Evolutionary conservation across 2,329 filamentous ascomycete species (phyloP).

Genomic region (Arthrobotrys pseudoclavata): DNA sequence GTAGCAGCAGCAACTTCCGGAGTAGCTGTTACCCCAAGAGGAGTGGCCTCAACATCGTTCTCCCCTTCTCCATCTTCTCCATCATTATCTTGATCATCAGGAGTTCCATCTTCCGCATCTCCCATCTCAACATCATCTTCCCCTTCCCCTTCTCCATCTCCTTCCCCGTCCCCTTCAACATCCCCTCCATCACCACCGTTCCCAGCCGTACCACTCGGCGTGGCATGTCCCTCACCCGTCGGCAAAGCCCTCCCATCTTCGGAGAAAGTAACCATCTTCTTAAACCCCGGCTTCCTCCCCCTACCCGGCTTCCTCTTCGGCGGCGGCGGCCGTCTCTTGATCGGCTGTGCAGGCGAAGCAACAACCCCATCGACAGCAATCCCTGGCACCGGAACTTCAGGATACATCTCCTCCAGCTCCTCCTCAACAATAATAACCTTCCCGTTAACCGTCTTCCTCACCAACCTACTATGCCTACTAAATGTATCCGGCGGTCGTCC

Average conservation of each 20-base stretch:
- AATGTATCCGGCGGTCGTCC: conserved; percentile 61
- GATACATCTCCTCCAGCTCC: conserved; percentile 43
- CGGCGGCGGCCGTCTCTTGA: conserved; percentile 62
- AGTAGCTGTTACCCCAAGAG: conserved; percentile 27
- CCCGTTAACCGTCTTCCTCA: conserved; percentile 59
- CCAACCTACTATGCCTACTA: conserved; percentile 45
- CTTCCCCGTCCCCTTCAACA: conserved; percentile 27
- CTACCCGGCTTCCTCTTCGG: conserved; percentile 62
- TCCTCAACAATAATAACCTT: conserved; percentile 61
- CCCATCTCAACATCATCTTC: conserved; percentile 59
- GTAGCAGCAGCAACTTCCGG: conserved; percentile 27
- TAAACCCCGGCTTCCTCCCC: conserved; percentile 62
- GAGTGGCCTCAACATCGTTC: conserved; percentile 20
- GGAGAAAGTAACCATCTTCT: conserved; percentile 61
- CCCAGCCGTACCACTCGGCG: conserved; percentile 29
- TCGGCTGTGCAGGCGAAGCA: conserved; percentile 32
- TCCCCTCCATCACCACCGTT: conserved; percentile 17
- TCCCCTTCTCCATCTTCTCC: conserved; percentile 36
- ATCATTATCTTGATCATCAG: conserved; percentile 49
- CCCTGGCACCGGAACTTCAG: conserved; percentile 13
- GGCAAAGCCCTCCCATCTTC: conserved; percentile 54
- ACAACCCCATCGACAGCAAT: conserved; percentile 17
- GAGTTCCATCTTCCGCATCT: conserved; percentile 55
- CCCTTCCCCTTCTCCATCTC: conserved; percentile 33
- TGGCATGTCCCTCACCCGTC: conserved; percentile 44